Base-by-base conservation (phyloP, 805 yeast genomes). In the Nakazawaea sp. region DNA sequence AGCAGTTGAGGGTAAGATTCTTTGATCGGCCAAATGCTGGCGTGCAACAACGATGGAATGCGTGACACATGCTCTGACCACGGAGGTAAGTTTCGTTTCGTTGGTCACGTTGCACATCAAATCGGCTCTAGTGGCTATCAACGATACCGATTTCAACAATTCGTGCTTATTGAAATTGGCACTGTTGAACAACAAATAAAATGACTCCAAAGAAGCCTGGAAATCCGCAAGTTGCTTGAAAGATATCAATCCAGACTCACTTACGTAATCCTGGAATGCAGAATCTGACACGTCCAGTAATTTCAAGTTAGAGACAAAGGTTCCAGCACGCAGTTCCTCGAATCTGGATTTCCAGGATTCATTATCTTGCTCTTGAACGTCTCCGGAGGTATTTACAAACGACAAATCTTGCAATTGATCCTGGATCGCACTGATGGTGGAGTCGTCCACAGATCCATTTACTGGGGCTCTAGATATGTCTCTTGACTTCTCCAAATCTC, bases 41-140 rank as follows among this genome's bases (percentile, higher is more conserved):
- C 96, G 69, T 1, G 89, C 73, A 1, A 87, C 70, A 3, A 95
- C 78, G 29, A 90, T 75, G 1, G 79, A 72, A 56, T 82, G 87
- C 13, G 88, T 75, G 18, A 83, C 71, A 1, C 90, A 69, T 31
- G 81, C 80, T 39, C 80, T 73, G 4, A 84, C 65, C 50, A 30
- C 24, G n/a, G 37, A 18, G 40, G 39, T 12, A 33, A 30, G 35
- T 9, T 55, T 61, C n/a, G n/a, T n/a, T 6, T 61, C 56, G 18
- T 59, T 60, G 12, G 27, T 35, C 13, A 16, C 34, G 17, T 12
- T 18, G 21, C 38, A 39, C 10, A 56, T 41, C 2, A 27, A 23
- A 48, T 66, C 68, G 4, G 70, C 69, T n/a, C 58, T 34, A 5
- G 71, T 57, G 4, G 78, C 70, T 18, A 77, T 56, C 34, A 60